Evolutionary conservation across 306 rosid species (phyloP).

Genomic region (Hylodesmum podocarpum): DNA sequence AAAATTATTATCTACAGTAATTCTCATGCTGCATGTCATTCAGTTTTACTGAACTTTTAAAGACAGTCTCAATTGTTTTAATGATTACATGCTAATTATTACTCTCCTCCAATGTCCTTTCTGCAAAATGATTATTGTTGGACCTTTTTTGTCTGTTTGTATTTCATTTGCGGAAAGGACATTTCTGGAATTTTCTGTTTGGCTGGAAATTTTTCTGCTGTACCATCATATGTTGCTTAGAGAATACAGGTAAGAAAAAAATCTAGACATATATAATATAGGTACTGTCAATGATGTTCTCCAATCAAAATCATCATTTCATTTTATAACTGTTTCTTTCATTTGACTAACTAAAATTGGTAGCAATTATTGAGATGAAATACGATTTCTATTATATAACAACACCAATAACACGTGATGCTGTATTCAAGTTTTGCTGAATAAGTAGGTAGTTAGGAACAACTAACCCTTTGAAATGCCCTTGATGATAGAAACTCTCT

Average conservation of each 20-base stretch:
- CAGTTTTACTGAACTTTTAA: not conserved
- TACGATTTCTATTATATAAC: not conserved
- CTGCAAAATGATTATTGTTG: not conserved
- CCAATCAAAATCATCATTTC: not conserved
- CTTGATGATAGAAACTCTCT: conserved; percentile 67
- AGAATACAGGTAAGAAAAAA: not conserved
- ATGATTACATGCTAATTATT: not conserved
- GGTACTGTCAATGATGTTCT: not conserved
- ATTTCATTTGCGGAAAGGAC: not conserved
- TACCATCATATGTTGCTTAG: not conserved
- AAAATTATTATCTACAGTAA: not conserved
- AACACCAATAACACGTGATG: not conserved
- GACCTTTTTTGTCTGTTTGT: not conserved
- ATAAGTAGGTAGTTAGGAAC: not conserved
- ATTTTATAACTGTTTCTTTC: not conserved
- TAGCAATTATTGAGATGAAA: not conserved
- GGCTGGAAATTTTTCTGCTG: not conserved
- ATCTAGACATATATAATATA: not conserved
- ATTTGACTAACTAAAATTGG: not conserved
- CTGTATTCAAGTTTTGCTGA: not conserved
- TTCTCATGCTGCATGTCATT: not conserved
- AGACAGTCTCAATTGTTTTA: not conserved
- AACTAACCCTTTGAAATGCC: conserved; percentile 87
- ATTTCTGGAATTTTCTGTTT: not conserved
- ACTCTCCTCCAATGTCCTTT: not conserved